Conservation (phyloP, 164 flowering plant species). For the Kingdonia uniflora region DNA sequence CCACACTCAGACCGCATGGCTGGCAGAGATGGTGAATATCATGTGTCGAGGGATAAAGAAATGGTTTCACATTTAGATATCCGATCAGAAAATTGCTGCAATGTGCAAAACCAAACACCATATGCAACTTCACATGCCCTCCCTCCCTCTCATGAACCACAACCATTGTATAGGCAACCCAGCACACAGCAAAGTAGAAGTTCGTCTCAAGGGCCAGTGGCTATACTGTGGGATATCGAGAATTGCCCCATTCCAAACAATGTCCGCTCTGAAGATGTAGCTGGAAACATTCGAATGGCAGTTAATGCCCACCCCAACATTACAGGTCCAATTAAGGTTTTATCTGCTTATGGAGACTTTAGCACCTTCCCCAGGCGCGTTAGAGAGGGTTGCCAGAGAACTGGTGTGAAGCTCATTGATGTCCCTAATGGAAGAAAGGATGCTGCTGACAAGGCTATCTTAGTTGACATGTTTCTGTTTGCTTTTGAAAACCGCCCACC, state of each 20-base stretch:
- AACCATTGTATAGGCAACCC: background rate
- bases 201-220: conserved; percentile 48
- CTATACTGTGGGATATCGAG: conserved; percentile 95
- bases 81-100: conserved; percentile 4
- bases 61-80: conserved; percentile 1
- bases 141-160: background rate
- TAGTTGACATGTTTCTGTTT: conserved; percentile 94
- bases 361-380: conserved; percentile 78
- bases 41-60: conserved; percentile 4
- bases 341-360: conserved; percentile 95
- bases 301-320: conserved; percentile 74
- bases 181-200: conserved; percentile 17
- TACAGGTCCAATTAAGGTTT: conserved; percentile 64
- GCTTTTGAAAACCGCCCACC: conserved; percentile 95
- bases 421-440: conserved; percentile 99
- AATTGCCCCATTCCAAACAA: conserved; percentile 90
- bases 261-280: conserved; percentile 92
- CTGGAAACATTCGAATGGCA: conserved; percentile 90
- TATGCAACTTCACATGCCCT: background rate
- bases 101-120: background rate
- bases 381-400: conserved; percentile 94
- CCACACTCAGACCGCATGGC: too few relatives aligned
- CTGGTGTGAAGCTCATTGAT: conserved; percentile 87
- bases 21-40: too few relatives aligned
- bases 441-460: conserved; percentile 93